Base-by-base conservation (phyloP, 148 eudicot species). In the Oxyria digyna region DNA sequence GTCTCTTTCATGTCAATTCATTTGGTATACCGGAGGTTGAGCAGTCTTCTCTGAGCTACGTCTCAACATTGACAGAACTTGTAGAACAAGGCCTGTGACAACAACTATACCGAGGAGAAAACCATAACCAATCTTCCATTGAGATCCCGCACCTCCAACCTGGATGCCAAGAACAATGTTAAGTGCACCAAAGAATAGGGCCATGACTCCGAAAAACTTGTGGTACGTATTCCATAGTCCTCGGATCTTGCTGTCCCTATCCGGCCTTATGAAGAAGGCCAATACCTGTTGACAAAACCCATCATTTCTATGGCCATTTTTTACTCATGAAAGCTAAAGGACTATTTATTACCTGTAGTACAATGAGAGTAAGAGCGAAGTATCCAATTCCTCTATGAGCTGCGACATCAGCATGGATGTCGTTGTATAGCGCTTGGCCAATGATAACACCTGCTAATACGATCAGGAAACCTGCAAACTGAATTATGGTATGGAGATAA, bases 321-420 rank as follows among this genome's bases (percentile, higher is more conserved):
- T 59, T 24, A 46, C 6, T 17, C 23, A 46, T 17, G 9, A 46
- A 46, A 18, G 52, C 52, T 46, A n/a, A 38, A 1, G 41, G 3
- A 5, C 41, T 4, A 67, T 4, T 54, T n/a, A 69, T 37, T 72
- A 92, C 97, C 95, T 94, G 99, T 67, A 88, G 83, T 80, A 94
- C 72, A 67, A 83, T 82, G 18, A 91, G 85, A 21, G 81, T 81
- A 67, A 94, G 76, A 62, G 85, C 80, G 69, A 88, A 88, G 42
- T 90, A 82, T 26, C 99, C 99, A 35, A 94, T 85, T 78, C 97
- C 96, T 80, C 85, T 85, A 76, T 94, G 99, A 14, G 85, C 78
- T 41, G 91, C 79, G 62, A 85, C 73, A 68, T 76, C 79, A 54
- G 81, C 89, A 45, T 83, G 86, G 1, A 85, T 73, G 35, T 43